phyloP scores from a whole-genome alignment of 176 grass and related monocot genomes.

The Hyparrhenia diplandra region DNA sequence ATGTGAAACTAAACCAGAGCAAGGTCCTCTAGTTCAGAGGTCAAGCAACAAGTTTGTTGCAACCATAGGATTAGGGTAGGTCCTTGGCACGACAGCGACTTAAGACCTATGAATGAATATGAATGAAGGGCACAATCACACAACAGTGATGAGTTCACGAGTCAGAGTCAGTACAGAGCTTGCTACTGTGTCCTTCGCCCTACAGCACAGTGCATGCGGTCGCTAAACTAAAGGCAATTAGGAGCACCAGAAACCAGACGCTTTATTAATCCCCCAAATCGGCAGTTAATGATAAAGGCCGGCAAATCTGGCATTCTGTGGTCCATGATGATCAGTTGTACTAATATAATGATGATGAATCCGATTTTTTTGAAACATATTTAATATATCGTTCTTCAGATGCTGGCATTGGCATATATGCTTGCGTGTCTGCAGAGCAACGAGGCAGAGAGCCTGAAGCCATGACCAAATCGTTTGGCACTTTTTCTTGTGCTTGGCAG shows the following conservation, averaged over 20 bases:
- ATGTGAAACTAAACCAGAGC: constrained; percentile 13
- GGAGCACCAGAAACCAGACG: constrained; percentile 11
- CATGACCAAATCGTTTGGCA: neutral
- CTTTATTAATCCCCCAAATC: neutral
- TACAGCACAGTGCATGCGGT: neutral
- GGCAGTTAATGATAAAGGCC: constrained; percentile 11
- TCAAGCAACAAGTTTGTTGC: constrained; percentile 36
- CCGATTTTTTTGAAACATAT: too few relatives aligned
- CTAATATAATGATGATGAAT: constrained; percentile 1
- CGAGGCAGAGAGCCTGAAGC: neutral
- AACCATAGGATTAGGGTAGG: neutral
- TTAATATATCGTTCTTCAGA: too few relatives aligned
- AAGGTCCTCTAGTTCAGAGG: constrained; percentile 28
- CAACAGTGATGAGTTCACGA: constrained; percentile 5
- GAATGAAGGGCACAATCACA: neutral
- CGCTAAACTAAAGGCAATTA: constrained; percentile 18
- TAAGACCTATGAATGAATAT: constrained; percentile 15
- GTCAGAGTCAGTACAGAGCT: neutral
- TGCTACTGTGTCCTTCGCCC: neutral
- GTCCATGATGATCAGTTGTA: neutral
- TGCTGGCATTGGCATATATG: too few relatives aligned
- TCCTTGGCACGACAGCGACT: constrained; percentile 27
- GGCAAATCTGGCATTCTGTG: neutral
- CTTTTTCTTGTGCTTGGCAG: neutral
- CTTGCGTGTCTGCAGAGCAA: constrained; percentile 38